Conservation (phyloP, 148 eudicot species). For the Persicaria tinctoria region DNA sequence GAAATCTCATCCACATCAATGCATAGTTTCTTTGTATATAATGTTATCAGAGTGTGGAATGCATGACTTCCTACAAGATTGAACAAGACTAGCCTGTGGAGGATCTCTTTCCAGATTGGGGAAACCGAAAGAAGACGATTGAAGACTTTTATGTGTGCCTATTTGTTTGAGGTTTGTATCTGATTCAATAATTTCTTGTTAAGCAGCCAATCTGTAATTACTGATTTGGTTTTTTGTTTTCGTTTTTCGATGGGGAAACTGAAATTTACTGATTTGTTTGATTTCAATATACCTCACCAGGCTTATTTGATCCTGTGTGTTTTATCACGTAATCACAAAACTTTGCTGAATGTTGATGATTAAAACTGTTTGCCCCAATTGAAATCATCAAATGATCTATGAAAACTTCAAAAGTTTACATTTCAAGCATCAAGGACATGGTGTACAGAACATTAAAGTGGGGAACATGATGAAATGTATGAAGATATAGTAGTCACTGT, state of each 20-base stretch:
- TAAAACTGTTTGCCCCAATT: not conserved
- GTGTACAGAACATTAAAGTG: slow-evolving; percentile 3
- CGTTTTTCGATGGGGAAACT: not conserved
- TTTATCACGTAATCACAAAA: slow-evolving; percentile 1
- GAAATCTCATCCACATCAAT: slow-evolving; percentile 17
- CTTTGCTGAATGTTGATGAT: not conserved
- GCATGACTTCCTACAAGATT: slow-evolving; percentile 11
- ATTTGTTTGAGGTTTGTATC: slow-evolving; percentile 7
- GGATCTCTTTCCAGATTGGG: not conserved
- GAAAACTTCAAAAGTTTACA: not conserved
- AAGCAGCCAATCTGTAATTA: not conserved
- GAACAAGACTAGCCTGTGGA: not conserved
- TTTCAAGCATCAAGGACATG: not conserved
- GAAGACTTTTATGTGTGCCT: not conserved
- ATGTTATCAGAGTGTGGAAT: slow-evolving; percentile 10
- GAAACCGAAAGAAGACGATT: not conserved
- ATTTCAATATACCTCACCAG: not conserved
- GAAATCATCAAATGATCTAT: not conserved
- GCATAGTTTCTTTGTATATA: slow-evolving; percentile 12
- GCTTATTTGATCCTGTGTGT: slow-evolving; percentile 1
- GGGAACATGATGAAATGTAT: slow-evolving; percentile 10
- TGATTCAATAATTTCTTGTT: not conserved
- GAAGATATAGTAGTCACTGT: slow-evolving; percentile 18
- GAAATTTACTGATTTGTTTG: not conserved
- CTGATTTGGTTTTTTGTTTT: not conserved